Evolutionary conservation across 2,329 filamentous ascomycete species (phyloP), one percentile per base, ranked within the genome.

Genomic region (Bipolaris victoriae): DNA sequence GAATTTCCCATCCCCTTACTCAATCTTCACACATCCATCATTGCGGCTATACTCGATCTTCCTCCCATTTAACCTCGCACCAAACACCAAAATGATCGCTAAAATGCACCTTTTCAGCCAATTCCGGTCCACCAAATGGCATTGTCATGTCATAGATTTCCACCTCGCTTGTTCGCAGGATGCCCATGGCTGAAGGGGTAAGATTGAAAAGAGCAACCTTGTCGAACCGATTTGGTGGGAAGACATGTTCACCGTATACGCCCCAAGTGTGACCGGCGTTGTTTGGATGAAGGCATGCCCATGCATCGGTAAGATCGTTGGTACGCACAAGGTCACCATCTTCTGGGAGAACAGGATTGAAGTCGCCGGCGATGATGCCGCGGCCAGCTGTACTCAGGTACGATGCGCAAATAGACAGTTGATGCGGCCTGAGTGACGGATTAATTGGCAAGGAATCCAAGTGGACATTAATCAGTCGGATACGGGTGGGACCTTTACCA

Each of bases 61-160:
- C 54, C 13, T 6, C 31, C 55, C 55, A 57, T n/a, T n/a, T n/a
- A n/a, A n/a, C n/a, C n/a, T 57, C 22, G 31, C 49, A 57, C 49
- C 43, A 57, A 13, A 57, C 22, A 16, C 55, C 55, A 20, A 53
- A 24, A 39, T 57, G 49, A 44, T 57, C 55, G 22, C 55, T 49
- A 26, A 57, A 57, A 49, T 49, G 49, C 13, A 16, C 44, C 0
- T 39, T 33, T 9, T 24, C n/a, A 20, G 1, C 18, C 44, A 2
- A 5, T 15, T 37, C 29, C n/a, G n/a, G n/a, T n/a, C n/a, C n/a
- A n/a, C n/a, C n/a, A n/a, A n/a, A n/a, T n/a, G n/a, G n/a, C n/a
- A n/a, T n/a, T n/a, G n/a, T n/a, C n/a, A n/a, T n/a, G n/a, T n/a
- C n/a, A n/a, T n/a, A n/a, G n/a, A n/a, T n/a, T n/a, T n/a, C n/a